Evolutionary conservation across 2,329 filamentous ascomycete species (phyloP), one percentile per base, ranked within the genome.

Genomic region (Trichoderma endophyticum): DNA sequence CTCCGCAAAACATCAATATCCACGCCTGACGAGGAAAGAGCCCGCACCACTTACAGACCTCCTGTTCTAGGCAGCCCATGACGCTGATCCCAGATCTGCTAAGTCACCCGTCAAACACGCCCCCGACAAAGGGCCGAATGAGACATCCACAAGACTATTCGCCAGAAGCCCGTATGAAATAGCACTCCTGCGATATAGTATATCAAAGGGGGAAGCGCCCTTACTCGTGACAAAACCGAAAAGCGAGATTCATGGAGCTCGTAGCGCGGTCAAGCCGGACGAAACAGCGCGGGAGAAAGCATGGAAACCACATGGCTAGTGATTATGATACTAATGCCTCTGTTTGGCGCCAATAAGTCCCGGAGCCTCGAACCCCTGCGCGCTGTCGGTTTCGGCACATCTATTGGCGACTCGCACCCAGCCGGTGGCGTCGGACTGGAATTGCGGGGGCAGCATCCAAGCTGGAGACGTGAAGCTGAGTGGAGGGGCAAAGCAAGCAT

Each of bases 21-120:
- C 32, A 32, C 28, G 51, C 56, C 63, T 24, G 69, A 62, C 39
- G 77, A 77, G 78, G 48, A 73, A 51, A 59, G 77, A 43, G 75
- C 39, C 43, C 28, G 57, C 67, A 59, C 32, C 60, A 59, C 70
- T 60, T 56, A 66, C 51, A 71, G 79, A 60, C 73, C 71, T 9
- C 84, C 85, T 18, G 86, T 87, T 76, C 76, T 85, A 71, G 71
- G 78, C 68, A 82, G 91, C 39, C 81, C 85, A 3, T 90, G 90
- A 24, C 84, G 61, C 66, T 36, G 66, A 69, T 61, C 66, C 56
- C 54, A 68, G 64, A 59, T 67, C 51, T 67, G 64, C 64, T 34
- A 39, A 61, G 32, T 69, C 32, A 18, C 36, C 34, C 26, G 56
- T 43, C 66, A 69, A 61, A 48, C 56, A 69, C 65, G 36, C 51